Percentiles rank a stretch among this genome's conserved stretches.
phyloP scores from a whole-genome alignment of 208 protist genomes.

The Vickermania ingenoplastis region DNA sequence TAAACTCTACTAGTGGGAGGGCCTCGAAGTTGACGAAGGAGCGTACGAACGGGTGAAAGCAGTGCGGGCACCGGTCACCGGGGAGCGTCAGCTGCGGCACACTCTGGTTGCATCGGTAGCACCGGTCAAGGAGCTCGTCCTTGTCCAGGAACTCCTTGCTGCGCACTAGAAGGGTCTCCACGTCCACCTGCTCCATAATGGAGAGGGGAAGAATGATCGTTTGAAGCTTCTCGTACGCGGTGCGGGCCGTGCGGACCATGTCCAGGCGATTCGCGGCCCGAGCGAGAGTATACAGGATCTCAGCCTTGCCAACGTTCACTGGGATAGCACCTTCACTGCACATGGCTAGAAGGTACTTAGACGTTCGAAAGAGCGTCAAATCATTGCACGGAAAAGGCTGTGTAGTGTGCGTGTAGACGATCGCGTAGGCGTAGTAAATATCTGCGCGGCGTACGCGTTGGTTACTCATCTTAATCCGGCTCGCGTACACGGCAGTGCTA shows the following conservation, averaged over 20 bases:
- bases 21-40: conserved; percentile 87
- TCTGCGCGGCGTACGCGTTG: conserved; percentile 75
- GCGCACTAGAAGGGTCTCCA: conserved; percentile 83
- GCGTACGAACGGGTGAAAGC: conserved; percentile 90
- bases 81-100: conserved; percentile 78
- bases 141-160: conserved; percentile 78
- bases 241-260: conserved; percentile 85
- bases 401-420: conserved; percentile 79
- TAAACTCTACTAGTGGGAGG: conserved; percentile 93
- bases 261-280: conserved; percentile 75
- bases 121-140: conserved; percentile 88
- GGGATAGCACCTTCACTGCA: conserved; percentile 51
- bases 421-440: conserved; percentile 90
- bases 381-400: conserved; percentile 85
- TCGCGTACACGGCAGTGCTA: conserved; percentile 40
- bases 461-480: conserved; percentile 62
- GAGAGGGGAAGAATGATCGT: conserved; percentile 66
- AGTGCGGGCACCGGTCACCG: conserved; percentile 85
- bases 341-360: conserved; percentile 74
- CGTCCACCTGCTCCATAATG: conserved; percentile 86
- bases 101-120: conserved; percentile 84
- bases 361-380: conserved; percentile 79
- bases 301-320: conserved; percentile 82
- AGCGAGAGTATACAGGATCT: conserved; percentile 82
- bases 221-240: conserved; percentile 85